Percentiles rank a stretch among this genome's conserved stretches.
Conservation (phyloP, 148 eudicot genomes). For the Rhododendron williamsianum region DNA sequence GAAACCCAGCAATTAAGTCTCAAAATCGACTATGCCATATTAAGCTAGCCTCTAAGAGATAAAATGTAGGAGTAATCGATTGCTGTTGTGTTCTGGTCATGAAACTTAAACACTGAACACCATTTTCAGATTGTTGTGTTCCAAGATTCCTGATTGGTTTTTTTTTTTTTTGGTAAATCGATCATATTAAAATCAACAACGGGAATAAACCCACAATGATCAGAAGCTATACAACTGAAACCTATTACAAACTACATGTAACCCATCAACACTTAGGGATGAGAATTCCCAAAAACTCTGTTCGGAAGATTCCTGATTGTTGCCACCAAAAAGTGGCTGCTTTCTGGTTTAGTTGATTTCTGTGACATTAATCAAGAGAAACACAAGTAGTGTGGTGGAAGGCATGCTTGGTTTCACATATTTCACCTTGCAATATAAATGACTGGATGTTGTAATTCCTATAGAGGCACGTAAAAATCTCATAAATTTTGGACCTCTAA, state of each 20-base stretch:
- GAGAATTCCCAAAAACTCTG: no score
- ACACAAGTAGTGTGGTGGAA: not conserved
- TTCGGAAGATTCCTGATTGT: not conserved
- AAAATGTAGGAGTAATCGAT: not conserved
- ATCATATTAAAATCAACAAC: no score
- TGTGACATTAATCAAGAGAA: not conserved
- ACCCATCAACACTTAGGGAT: no score
- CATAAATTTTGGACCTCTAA: not conserved
- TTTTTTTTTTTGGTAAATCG: no score
- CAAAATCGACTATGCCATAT: not conserved
- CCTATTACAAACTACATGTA: no score
- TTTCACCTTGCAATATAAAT: not conserved
- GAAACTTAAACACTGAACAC: not conserved
- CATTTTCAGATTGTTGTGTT: not conserved
- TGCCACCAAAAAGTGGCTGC: not conserved
- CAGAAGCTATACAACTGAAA: no score
- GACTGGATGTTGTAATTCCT: not conserved
- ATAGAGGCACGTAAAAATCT: not conserved
- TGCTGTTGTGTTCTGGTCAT: not conserved
- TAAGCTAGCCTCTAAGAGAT: not conserved
- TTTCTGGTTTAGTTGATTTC: not conserved
- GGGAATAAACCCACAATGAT: no score
- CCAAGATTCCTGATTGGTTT: not conserved
- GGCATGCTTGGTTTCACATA: conserved; percentile 3
- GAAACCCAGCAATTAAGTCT: not conserved